Conservation (phyloP, 1,284 basidiomycete genomes). For the Stygiomarasmius scandens region DNA sequence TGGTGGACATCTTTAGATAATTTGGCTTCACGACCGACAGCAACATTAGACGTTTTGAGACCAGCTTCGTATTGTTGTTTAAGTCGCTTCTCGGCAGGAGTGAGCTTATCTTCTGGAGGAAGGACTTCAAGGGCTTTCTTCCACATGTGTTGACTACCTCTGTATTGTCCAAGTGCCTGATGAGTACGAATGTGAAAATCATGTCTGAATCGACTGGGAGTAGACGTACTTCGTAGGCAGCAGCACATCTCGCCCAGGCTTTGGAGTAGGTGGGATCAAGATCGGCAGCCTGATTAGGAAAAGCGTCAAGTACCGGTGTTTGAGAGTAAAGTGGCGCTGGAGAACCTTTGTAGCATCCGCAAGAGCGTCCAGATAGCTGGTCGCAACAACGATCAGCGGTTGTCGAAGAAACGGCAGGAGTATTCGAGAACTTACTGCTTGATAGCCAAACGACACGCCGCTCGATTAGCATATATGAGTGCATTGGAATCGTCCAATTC, state of each 20-base stretch:
- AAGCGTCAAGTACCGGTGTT: neutral
- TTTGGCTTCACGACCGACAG: constrained; percentile 21
- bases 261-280: constrained; percentile 38
- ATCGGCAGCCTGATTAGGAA: constrained; percentile 31
- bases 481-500: constrained; percentile 27
- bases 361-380: constrained; percentile 26
- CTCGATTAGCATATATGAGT: constrained; percentile 33
- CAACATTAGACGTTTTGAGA: constrained; percentile 27
- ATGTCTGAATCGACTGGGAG: neutral
- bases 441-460: constrained; percentile 30
- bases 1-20: neutral
- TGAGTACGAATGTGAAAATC: neutral
- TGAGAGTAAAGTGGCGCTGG: neutral
- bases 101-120: constrained; percentile 19
- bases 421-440: constrained; percentile 21
- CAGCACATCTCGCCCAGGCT: constrained; percentile 35
- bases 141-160: constrained; percentile 9
- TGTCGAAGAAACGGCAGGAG: neutral
- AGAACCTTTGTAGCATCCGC: constrained; percentile 27
- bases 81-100: constrained; percentile 26
- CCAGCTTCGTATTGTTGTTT: constrained; percentile 32
- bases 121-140: constrained; percentile 25
- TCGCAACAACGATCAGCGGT: neutral
- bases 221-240: constrained; percentile 30
- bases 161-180: constrained; percentile 5